phyloP scores from a whole-genome alignment of 1,284 basidiomycete species.

The Fomitopsis palustris region DNA sequence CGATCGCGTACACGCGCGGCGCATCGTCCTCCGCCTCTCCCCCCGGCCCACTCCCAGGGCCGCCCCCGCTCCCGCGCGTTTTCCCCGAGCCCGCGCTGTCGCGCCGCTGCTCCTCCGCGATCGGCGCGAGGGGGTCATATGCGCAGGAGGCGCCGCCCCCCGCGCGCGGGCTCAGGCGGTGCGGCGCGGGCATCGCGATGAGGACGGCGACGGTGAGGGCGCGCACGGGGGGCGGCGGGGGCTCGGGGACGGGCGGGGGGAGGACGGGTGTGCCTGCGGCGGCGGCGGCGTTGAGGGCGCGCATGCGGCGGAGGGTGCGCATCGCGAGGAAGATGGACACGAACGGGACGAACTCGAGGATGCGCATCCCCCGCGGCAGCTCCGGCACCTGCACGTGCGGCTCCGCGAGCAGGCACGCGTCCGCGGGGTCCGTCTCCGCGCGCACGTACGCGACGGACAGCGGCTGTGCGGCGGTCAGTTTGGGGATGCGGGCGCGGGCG shows the following conservation, averaged over 20 bases:
- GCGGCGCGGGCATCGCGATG: slow-evolving; percentile 26
- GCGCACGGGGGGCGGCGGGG: slow-evolving; percentile 5
- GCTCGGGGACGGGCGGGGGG: background rate
- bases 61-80: background rate
- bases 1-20: slow-evolving; percentile 20
- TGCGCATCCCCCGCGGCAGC: background rate
- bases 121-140: background rate
- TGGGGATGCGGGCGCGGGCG: background rate
- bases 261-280: background rate
- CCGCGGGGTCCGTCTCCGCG: slow-evolving; percentile 3
- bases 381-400: background rate
- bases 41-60: background rate
- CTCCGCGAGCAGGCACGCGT: background rate
- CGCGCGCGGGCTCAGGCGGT: no score
- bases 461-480: slow-evolving; percentile 10
- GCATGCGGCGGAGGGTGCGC: background rate
- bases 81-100: slow-evolving; percentile 5
- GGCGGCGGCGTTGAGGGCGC: background rate
- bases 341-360: slow-evolving; percentile 2
- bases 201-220: slow-evolving; percentile 24
- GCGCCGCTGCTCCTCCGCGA: background rate
- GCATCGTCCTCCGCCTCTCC: slow-evolving; percentile 2
- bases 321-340: slow-evolving; percentile 1
- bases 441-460: slow-evolving; percentile 18
- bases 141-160: no score